A percentile compares a stretch with the other conserved stretches of the same genome.
These are phyloP conservation scores for Pichia sp. DNA, from an alignment of 1,139 yeast genomes.

Conservation along the genomic window DNA sequence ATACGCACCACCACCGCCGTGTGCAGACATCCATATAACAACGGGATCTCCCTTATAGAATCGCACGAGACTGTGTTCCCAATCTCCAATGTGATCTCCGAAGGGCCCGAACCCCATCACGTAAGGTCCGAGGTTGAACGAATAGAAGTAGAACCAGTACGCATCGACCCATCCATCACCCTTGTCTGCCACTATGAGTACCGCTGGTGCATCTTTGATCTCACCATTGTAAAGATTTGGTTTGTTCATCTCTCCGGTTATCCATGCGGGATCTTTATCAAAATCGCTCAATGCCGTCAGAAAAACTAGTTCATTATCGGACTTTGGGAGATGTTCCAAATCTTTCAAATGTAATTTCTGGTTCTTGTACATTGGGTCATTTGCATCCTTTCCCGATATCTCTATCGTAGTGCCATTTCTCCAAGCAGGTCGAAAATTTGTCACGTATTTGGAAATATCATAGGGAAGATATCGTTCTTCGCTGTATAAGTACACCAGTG, in stretches of 20 bases:
- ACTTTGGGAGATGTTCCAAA: constrained; percentile 29
- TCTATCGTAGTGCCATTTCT: constrained; percentile 38
- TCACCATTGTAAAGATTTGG: constrained; percentile 71
- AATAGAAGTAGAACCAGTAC: constrained; percentile 92
- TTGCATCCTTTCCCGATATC: constrained; percentile 29
- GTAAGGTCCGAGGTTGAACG: constrained; percentile 91
- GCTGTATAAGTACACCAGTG: constrained; percentile 77
- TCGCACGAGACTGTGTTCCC: constrained; percentile 93
- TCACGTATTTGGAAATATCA: constrained; percentile 64
- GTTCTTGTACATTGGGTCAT: constrained; percentile 10
- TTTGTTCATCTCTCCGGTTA: constrained; percentile 60
- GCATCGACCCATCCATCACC: constrained; percentile 94
- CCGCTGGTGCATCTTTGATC: constrained; percentile 71
- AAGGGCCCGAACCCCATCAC: constrained; percentile 98
- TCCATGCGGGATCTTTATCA: constrained; percentile 73
- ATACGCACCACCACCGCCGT: constrained; percentile 95
- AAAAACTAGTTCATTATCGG: constrained; percentile 30
- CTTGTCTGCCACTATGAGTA: constrained; percentile 77
- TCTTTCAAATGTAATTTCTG: constrained; percentile 31
- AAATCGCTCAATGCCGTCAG: constrained; percentile 69
- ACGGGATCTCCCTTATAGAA: constrained; percentile 76
- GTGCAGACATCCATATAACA: constrained; percentile 98
- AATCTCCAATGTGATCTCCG: constrained; percentile 95
- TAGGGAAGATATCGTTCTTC: constrained; percentile 87
- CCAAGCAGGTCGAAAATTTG: constrained; percentile 47